phyloP scores from a whole-genome alignment of 192 early-diverging fungal species.

The Umbelopsis ramanniana region DNA sequence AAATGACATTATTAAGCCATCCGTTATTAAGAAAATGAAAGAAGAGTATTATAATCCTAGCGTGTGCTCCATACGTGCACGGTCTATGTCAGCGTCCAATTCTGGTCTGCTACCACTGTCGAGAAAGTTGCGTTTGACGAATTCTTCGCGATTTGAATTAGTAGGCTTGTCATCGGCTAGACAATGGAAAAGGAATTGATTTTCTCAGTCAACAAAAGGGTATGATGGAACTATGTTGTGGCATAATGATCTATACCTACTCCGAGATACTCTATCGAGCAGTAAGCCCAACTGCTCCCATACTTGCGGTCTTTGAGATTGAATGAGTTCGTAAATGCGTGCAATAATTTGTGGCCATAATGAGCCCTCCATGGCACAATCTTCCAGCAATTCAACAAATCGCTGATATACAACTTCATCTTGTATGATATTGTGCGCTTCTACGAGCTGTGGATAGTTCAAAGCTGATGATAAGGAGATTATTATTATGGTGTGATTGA shows the following conservation, averaged over 20 bases:
- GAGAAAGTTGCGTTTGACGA: constrained; percentile 36
- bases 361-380: constrained; percentile 1
- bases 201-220: background rate
- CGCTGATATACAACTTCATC: constrained; percentile 17
- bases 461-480: background rate
- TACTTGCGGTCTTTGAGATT: constrained; percentile 11
- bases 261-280: constrained; percentile 19
- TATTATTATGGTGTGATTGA: background rate
- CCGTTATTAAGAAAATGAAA: no score
- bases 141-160: constrained; percentile 34
- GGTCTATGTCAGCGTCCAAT: constrained; percentile 38
- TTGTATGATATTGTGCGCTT: constrained; percentile 8
- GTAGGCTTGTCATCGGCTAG: background rate
- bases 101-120: constrained; percentile 32
- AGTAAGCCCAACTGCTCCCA: constrained; percentile 23
- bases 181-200: background rate
- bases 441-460: constrained; percentile 4
- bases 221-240: background rate
- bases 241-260: background rate
- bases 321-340: constrained; percentile 22
- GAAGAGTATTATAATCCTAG: constrained; percentile 15
- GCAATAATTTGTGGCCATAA: constrained; percentile 18
- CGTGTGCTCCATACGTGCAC: constrained; percentile 33
- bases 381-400: constrained; percentile 20
- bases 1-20: background rate